Conservation (phyloP, 2,329 filamentous ascomycete species). For the Trichoderma aggressivum region DNA sequence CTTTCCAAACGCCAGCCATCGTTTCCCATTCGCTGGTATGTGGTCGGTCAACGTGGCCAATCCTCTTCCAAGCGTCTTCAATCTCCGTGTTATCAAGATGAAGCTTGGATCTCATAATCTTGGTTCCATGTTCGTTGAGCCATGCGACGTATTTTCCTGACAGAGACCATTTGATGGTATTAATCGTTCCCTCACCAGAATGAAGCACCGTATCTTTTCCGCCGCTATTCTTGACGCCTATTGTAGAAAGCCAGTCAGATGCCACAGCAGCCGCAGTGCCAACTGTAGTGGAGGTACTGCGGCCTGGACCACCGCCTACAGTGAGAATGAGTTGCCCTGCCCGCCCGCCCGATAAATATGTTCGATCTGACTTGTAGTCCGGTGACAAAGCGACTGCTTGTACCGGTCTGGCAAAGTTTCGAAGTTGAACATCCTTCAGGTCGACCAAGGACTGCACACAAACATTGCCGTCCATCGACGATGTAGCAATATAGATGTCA, state of each 20-base stretch:
- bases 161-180: constrained; percentile 88
- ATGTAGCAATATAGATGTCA: constrained; percentile 87
- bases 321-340: constrained; percentile 87
- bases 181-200: constrained; percentile 87
- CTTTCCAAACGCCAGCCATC: constrained; percentile 95
- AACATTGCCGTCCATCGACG: constrained; percentile 93
- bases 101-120: constrained; percentile 90
- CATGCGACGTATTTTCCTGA: constrained; percentile 91
- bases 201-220: constrained; percentile 87
- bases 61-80: constrained; percentile 89
- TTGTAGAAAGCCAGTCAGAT: constrained; percentile 85
- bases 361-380: constrained; percentile 84
- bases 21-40: constrained; percentile 88
- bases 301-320: constrained; percentile 71
- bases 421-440: constrained; percentile 80
- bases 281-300: constrained; percentile 83
- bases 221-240: constrained; percentile 68
- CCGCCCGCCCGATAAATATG: constrained; percentile 85
- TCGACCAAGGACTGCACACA: constrained; percentile 87
- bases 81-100: constrained; percentile 71
- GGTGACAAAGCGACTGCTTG: constrained; percentile 92
- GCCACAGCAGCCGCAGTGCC: constrained; percentile 78
- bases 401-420: constrained; percentile 90
- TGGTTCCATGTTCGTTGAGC: constrained; percentile 96
- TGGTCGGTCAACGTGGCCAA: constrained; percentile 87